A percentile compares a stretch with the other conserved stretches of the same genome.
Conservation (phyloP, 73 alveolate genomes). For the Urostyla sp. region DNA sequence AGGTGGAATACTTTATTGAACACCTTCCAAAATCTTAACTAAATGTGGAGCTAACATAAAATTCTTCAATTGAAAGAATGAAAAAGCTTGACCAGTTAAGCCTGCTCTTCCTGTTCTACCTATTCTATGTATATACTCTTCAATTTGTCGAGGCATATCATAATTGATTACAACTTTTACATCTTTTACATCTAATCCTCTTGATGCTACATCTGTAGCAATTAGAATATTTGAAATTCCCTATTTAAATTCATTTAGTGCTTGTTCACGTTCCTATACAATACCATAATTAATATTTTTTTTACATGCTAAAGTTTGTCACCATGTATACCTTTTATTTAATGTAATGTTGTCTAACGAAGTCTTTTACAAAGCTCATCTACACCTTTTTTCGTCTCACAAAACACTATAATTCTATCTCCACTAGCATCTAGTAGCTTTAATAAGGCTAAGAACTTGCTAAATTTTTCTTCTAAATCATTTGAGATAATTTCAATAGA, state of each 20-base stretch:
- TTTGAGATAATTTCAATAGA: conserved; percentile 65
- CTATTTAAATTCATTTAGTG: conserved; percentile 73
- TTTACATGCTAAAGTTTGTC: conserved; percentile 87
- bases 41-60: conserved; percentile 66
- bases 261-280: conserved; percentile 81
- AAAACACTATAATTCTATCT: conserved; percentile 82
- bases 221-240: conserved; percentile 80
- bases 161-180: conserved; percentile 92
- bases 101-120: conserved; percentile 99
- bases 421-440: no score
- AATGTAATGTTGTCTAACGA: conserved; percentile 65
- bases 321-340: conserved; percentile 91
- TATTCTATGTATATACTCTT: conserved; percentile 97
- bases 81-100: conserved; percentile 68
- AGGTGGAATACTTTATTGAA: conserved; percentile 63
- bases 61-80: conserved; percentile 69
- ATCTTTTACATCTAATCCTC: conserved; percentile 97
- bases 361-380: conserved; percentile 78
- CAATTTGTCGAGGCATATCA: conserved; percentile 95
- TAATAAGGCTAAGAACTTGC: conserved; percentile 52
- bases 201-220: conserved; percentile 98
- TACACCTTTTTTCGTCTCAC: conserved; percentile 85
- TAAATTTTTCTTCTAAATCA: conserved; percentile 69
- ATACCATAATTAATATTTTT: conserved; percentile 44
- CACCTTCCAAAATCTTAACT: conserved; percentile 62